Percentiles rank a stretch among this genome's conserved stretches.
phyloP scores from a whole-genome alignment of 2,329 filamentous ascomycete genomes.

The Beauveria medogensis region DNA sequence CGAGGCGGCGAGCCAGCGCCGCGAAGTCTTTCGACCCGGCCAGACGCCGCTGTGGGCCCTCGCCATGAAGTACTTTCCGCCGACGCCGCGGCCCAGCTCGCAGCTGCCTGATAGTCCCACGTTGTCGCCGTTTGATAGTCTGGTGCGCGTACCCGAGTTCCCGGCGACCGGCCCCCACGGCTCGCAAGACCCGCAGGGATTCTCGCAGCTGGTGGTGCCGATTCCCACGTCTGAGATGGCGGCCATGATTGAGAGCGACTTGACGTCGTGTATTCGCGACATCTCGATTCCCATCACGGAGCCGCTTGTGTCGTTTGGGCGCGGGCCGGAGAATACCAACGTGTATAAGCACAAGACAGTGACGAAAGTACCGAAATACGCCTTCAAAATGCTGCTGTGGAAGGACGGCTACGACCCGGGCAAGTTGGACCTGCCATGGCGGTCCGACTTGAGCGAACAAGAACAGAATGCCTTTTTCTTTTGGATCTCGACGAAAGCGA shows the following conservation, averaged over 20 bases:
- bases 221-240: slow-evolving; percentile 23
- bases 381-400: slow-evolving; percentile 71
- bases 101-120: slow-evolving; percentile 10
- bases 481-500: slow-evolving; percentile 72
- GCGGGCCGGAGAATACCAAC: slow-evolving; percentile 59
- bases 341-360: slow-evolving; percentile 57
- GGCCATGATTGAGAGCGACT: slow-evolving; percentile 57
- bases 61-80: slow-evolving; percentile 52
- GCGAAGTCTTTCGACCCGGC: slow-evolving; percentile 46
- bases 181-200: slow-evolving; percentile 15
- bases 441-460: slow-evolving; percentile 19
- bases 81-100: slow-evolving; percentile 22
- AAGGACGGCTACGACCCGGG: slow-evolving; percentile 56
- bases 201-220: slow-evolving; percentile 13
- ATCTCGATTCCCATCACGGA: slow-evolving; percentile 59
- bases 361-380: slow-evolving; percentile 69
- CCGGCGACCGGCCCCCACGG: neutral
- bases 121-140: slow-evolving; percentile 9
- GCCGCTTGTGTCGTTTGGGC: slow-evolving; percentile 69
- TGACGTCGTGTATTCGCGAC: slow-evolving; percentile 55
- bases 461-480: slow-evolving; percentile 55
- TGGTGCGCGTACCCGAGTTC: slow-evolving; percentile 14
- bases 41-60: slow-evolving; percentile 45
- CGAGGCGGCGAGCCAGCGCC: slow-evolving; percentile 39
- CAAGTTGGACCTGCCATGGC: slow-evolving; percentile 43